Evolutionary conservation across 352 stramenopile genomes (phyloP).

Genomic region (Pythium vanterpoolii): DNA sequence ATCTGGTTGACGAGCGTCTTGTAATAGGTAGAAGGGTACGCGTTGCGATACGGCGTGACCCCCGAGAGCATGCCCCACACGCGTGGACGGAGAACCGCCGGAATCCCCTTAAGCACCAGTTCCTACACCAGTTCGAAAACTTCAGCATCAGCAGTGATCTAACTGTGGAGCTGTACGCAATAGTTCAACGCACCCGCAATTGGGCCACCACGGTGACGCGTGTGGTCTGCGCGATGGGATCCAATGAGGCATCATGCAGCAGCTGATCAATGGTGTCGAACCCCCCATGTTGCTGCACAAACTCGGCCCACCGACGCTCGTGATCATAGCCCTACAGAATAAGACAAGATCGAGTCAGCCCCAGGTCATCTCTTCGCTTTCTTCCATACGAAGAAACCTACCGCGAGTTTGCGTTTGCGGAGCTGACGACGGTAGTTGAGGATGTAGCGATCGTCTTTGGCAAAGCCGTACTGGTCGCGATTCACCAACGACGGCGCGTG

Average conservation of each 20-base stretch:
- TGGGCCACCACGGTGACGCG: slow-evolving; percentile 14
- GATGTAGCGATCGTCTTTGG: slow-evolving; percentile 58
- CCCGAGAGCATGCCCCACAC: slow-evolving; percentile 41
- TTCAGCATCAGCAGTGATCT: too few relatives aligned
- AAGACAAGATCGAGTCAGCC: neutral
- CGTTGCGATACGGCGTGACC: slow-evolving; percentile 30
- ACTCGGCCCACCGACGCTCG: slow-evolving; percentile 41
- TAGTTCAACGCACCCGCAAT: slow-evolving; percentile 13
- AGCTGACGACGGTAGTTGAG: slow-evolving; percentile 39
- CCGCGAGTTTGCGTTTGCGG: slow-evolving; percentile 34
- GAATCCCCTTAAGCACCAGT: slow-evolving; percentile 42
- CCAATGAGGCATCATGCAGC: slow-evolving; percentile 20
- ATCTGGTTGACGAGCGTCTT: slow-evolving; percentile 17
- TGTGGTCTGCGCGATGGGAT: neutral
- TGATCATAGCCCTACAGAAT: slow-evolving; percentile 33
- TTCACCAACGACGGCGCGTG: slow-evolving; percentile 39
- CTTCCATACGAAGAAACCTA: slow-evolving; percentile 10
- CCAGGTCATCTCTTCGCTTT: neutral
- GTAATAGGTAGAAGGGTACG: slow-evolving; percentile 35
- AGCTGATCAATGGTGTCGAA: slow-evolving; percentile 32
- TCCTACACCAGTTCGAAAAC: too few relatives aligned
- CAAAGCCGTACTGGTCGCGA: slow-evolving; percentile 55
- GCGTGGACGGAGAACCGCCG: slow-evolving; percentile 32
- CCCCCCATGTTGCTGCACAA: slow-evolving; percentile 34
- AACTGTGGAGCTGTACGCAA: neutral